Evolutionary conservation across 768 basidiomycete species (phyloP), one percentile per base, ranked within the genome.

Genomic region (Boletus reticuloceps): DNA sequence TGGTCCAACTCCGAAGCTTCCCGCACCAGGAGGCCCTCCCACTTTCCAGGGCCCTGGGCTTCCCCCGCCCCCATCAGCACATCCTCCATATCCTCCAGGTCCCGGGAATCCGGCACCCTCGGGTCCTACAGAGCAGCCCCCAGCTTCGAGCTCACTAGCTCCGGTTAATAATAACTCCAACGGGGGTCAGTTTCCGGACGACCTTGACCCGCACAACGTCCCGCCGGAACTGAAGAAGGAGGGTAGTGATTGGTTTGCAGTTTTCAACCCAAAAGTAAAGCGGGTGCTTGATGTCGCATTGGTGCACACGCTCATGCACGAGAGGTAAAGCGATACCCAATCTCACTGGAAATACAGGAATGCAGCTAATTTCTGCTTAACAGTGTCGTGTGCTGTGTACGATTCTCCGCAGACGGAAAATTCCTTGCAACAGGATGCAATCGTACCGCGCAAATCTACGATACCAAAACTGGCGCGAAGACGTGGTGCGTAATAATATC

Each of bases 351-450:
- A 19, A 37, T 20, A 13, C 32, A 32, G 6, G 17, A 47, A 36
- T 12, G 6, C 45, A 40, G 8, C 59, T 68, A 11, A 70, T 44
- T 43, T 27, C 12, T 42, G 25, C 46, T 31, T 14, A 22, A 55
- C 59, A 88, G 88, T 55, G 88, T 89, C 22, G 88, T 89, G 10
- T 91, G 95, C 64, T 97, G 94, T 65, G 94, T 97, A 27, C 82
- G 89, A 55, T 96, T 97, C 74, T 96, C 93, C 49, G 90, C 92
- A 14, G 94, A 98, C 71, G 93, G 95, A 27, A 93, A 91, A 70
- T 86, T 79, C 57, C 82, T 98, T 32, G 96, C 96, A 31, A 98
- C 96, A 5, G 96, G 96, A 13, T 98, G 95, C 74, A 98, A 98
- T 74, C 81, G 92, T 40, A 92, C 93, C 0, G 93, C 94, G 19